Conservation (phyloP, 306 rosid genomes). For the Morella rubra region DNA sequence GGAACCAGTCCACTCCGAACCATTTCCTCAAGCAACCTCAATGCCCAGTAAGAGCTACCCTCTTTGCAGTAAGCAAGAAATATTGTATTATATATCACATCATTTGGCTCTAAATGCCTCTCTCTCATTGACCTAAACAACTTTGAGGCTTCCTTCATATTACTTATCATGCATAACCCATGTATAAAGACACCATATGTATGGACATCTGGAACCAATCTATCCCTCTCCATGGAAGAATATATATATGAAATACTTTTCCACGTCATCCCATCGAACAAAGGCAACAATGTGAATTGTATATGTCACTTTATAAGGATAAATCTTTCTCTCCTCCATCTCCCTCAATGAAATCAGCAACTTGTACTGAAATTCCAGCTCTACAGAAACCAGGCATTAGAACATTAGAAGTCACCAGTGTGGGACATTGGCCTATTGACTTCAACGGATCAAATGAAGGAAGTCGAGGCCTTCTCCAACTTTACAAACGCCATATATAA, state of each 20-base stretch:
- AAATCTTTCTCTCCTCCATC: constrained; percentile 62
- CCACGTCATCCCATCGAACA: constrained; percentile 41
- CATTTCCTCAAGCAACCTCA: constrained; percentile 72
- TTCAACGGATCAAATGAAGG: constrained; percentile 57
- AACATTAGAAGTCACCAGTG: constrained; percentile 64
- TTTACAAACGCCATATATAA: constrained; percentile 68
- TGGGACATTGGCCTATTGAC: constrained; percentile 55
- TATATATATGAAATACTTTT: constrained; percentile 50
- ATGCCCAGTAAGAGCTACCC: constrained; percentile 70
- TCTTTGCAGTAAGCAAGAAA: constrained; percentile 78
- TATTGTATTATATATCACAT: constrained; percentile 63
- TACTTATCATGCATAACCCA: constrained; percentile 60
- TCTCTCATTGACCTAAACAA: constrained; percentile 52
- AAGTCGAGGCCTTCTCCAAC: constrained; percentile 53
- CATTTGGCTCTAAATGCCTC: constrained; percentile 50
- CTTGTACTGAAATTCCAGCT: constrained; percentile 44
- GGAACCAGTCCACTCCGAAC: constrained; percentile 56
- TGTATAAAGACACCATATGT: constrained; percentile 63
- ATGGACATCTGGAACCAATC: constrained; percentile 59
- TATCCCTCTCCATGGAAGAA: constrained; percentile 64
- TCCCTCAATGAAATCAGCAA: constrained; percentile 52
- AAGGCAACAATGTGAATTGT: constrained; percentile 59
- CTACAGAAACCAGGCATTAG: constrained; percentile 54
- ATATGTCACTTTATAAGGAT: constrained; percentile 72
- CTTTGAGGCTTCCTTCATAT: constrained; percentile 68